A percentile compares a stretch with the other conserved stretches of the same genome.
Conservation (phyloP, 192 early-diverging fungal species). For the Fimicolochytrium jonesii region DNA sequence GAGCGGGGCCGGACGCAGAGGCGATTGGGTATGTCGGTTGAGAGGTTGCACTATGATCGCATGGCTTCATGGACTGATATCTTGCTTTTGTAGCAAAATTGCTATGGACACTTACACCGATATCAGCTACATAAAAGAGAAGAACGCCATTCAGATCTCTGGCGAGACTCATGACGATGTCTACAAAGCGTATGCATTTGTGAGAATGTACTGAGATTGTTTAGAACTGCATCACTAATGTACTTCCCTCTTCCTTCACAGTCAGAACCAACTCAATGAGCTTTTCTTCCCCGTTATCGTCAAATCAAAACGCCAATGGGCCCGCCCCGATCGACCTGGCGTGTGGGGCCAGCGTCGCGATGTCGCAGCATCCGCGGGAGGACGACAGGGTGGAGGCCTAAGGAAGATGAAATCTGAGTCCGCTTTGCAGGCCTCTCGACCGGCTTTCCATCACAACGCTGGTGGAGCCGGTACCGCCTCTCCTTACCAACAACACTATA, state of each 20-base stretch:
- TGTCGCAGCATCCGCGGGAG: not conserved
- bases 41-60: not conserved
- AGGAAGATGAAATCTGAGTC: constrained; percentile 45
- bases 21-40: constrained; percentile 37
- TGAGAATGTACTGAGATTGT: not conserved
- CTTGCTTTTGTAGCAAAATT: constrained; percentile 33
- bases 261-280: constrained; percentile 48
- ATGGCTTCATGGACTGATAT: not conserved
- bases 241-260: constrained; percentile 5
- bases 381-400: constrained; percentile 8
- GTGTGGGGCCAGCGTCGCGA: constrained; percentile 52
- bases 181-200: constrained; percentile 51
- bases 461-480: too few species aligned
- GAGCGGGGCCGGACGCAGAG: constrained; percentile 43
- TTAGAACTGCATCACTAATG: not conserved
- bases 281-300: constrained; percentile 56
- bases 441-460: too few species aligned
- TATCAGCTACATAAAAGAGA: constrained; percentile 54
- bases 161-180: constrained; percentile 56
- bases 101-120: constrained; percentile 56
- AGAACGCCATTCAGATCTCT: constrained; percentile 55
- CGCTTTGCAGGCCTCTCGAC: constrained; percentile 7
- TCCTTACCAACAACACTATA: too few species aligned
- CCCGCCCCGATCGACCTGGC: constrained; percentile 50
- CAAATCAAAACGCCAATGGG: constrained; percentile 52